phyloP scores from a whole-genome alignment of 192 early-diverging fungal genomes.

The Coemansia asiatica region DNA sequence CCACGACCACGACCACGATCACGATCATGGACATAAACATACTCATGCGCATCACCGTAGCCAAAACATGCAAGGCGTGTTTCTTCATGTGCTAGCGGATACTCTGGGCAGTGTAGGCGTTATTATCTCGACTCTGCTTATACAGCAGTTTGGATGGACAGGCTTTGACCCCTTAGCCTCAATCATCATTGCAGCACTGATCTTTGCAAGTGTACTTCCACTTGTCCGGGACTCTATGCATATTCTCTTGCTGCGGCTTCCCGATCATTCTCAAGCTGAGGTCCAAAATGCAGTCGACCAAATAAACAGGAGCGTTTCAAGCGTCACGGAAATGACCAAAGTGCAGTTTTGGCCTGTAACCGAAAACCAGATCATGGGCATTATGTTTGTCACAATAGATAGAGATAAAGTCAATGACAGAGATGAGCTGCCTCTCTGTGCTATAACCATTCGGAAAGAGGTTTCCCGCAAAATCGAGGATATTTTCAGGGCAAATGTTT shows the following conservation, averaged over 20 bases:
- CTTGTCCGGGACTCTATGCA: slow-evolving; percentile 72
- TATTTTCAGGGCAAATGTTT: slow-evolving; percentile 24
- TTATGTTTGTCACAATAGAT: slow-evolving; percentile 24
- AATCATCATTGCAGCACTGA: slow-evolving; percentile 85
- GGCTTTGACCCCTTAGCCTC: slow-evolving; percentile 95
- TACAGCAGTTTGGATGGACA: slow-evolving; percentile 89
- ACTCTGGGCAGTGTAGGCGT: slow-evolving; percentile 95
- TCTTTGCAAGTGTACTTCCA: slow-evolving; percentile 81
- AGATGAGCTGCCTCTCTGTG: slow-evolving; percentile 31
- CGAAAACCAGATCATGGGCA: slow-evolving; percentile 41
- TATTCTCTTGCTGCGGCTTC: slow-evolving; percentile 51
- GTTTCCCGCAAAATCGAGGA: slow-evolving; percentile 12
- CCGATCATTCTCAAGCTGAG: slow-evolving; percentile 37
- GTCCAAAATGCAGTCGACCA: slow-evolving; percentile 22
- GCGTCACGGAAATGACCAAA: slow-evolving; percentile 15
- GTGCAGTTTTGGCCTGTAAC: slow-evolving; percentile 55
- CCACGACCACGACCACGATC: slow-evolving; percentile 35
- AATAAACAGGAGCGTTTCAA: slow-evolving; percentile 10
- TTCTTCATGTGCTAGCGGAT: slow-evolving; percentile 92
- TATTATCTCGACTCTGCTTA: slow-evolving; percentile 88
- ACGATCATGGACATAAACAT: slow-evolving; percentile 44
- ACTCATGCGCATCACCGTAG: slow-evolving; percentile 61
- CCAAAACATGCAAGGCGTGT: slow-evolving; percentile 93
- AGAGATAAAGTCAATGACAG: slow-evolving; percentile 3
- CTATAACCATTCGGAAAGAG: slow-evolving; percentile 18